Evolutionary conservation across 2,329 filamentous ascomycete genomes (phyloP), one percentile per base, ranked within the genome.

Genomic region (Parastagonospora nodorum): DNA sequence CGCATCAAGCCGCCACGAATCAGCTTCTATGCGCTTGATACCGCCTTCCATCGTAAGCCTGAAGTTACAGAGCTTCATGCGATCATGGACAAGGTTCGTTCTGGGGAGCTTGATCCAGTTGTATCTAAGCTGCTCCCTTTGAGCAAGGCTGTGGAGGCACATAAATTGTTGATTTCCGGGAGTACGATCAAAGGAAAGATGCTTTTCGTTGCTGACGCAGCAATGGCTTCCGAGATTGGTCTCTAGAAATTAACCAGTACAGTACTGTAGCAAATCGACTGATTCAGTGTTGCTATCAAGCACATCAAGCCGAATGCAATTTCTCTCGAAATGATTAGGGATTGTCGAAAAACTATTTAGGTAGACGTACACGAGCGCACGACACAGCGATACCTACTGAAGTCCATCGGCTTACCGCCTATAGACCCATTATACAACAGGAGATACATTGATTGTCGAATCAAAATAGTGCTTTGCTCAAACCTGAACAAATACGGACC

Each of bases 171-270:
- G 1, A 42, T 55, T 2, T 32, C 47, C 9, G 52, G 48, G 14
- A 49, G 44, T 39, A 32, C 41, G 5, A 32, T 52, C 2, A 55
- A 49, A 31, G 52, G 52, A 5, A 55, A 49, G 42, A 35, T 49
- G 49, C 7, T 55, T 37, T 55, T 55, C 28, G 9, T 52, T 27
- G 52, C 51, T 9, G 52, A 48, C 2, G 44, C 24, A 30, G 41
- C 39, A 6, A 19, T 55, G 11, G 52, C 52, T 14, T 29, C 27
- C 7, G n/a, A 39, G 9, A 31, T 33, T 42, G 48, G 48, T 12
- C 30, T 48, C 16, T 55, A 42, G 14, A 32, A 43, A 14, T 12
- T 12, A 36, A 32, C 9, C 3, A 32, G 31, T 32, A 32, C 8
- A 32, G 30, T 24, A 5, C 19, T 5, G 19, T 24, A 24, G 3